phyloP scores from a whole-genome alignment of 345 rosid species.

The Litchi chinensis region DNA sequence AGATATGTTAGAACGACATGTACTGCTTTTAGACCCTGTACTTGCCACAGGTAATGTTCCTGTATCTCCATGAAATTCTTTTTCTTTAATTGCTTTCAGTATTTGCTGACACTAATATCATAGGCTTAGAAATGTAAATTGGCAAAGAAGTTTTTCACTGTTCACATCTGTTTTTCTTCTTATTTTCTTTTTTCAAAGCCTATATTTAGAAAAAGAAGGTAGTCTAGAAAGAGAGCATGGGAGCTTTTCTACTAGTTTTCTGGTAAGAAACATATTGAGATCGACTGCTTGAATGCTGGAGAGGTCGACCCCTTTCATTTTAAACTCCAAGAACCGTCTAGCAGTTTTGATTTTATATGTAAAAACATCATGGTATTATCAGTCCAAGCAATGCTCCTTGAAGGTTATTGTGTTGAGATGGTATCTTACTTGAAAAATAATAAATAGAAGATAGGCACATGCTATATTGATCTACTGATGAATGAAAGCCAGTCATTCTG shows the following conservation, averaged over 20 bases:
- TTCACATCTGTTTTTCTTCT: background rate
- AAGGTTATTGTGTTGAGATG: background rate
- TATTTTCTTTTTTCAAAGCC: background rate
- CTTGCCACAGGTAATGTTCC: conserved; percentile 77
- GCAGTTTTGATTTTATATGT: background rate
- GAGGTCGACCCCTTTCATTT: background rate
- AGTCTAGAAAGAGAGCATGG: background rate
- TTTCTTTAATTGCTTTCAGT: conserved; percentile 5
- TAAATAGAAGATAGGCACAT: background rate
- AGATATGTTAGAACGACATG: conserved; percentile 95
- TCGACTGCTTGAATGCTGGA: background rate
- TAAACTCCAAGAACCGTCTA: background rate
- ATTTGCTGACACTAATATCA: background rate
- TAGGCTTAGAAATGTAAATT: conserved; percentile 5
- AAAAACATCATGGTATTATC: background rate
- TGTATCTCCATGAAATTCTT: background rate
- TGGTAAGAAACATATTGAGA: background rate
- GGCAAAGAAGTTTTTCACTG: conserved; percentile 1
- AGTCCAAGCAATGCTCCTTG: background rate
- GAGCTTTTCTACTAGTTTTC: background rate
- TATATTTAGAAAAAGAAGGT: background rate
- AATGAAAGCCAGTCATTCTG: background rate
- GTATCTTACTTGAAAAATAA: background rate
- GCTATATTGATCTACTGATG: background rate
- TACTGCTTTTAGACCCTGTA: conserved; percentile 94